Evolutionary conservation across 2,329 filamentous ascomycete species (phyloP), one percentile per base, ranked within the genome.

Genomic region (Aspergillus aculeatinus): DNA sequence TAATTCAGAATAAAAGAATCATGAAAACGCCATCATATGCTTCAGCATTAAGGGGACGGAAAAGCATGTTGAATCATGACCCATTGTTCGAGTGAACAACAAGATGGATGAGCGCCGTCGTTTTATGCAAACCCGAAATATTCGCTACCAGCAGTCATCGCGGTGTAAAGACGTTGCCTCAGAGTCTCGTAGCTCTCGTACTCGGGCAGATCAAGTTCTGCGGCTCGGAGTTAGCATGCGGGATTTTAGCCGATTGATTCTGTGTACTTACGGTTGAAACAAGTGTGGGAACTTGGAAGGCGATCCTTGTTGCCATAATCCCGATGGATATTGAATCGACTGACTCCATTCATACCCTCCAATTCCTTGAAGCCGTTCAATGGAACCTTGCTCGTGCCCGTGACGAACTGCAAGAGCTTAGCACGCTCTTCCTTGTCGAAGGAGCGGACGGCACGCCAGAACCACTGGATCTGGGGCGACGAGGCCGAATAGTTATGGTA

Each of bases 361-460:
- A 99, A 85, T 77, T 99, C 95, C 80, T 96, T 97, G 84, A 99
- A 99, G 12, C 95, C 95, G 69, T 99, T 99, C 53, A 99, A 87
- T 44, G 95, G 95, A 51, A 99, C 96, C 80, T 99, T 99, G 76
- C 91, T 96, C 19, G 96, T 99, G 74, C 95, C 95, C 1, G 96
- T 99, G 67, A 99, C 95, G 75, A 99, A 99, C 73, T 99, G 95
- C 49, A 99, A 84, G 63, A 99, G 82, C 79, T 99, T 99, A 69
- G 95, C 95, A 62, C 92, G 91, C 79, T 99, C 96, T 80, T 99
- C 96, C 80, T 98, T 98, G 81, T 98, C 96, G 72, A 97, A 99
- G 4, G 93, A 96, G 69, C 95, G 89, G 48, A 99, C 87, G 27
- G 95, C 95, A 71, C 96, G 89, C 95, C 95, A 99, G 86, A 99